Base-by-base conservation (phyloP, 176 grass and related monocot species). In the Raddia distichophylla region DNA sequence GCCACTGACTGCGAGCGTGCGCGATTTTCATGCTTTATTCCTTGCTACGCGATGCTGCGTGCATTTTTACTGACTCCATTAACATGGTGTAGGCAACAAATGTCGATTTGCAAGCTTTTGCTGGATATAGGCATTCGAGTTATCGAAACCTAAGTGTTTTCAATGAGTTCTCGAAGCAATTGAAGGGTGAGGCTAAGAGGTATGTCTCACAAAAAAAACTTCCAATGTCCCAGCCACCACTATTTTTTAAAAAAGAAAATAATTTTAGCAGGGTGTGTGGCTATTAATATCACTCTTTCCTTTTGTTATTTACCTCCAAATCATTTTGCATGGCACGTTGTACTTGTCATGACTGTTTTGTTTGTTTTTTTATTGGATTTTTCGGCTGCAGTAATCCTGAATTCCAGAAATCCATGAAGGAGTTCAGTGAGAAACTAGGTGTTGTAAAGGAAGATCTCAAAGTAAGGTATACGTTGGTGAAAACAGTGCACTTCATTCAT, bases 111-210 rank as follows among this genome's bases (percentile, higher is more conserved):
- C 85, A 75, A 85, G 35, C 86, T 42, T 20, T 10, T 66, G 70
- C 81, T 42, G 67, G 35, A 76, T 86, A 87, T 62, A 91, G 83
- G 34, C 69, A 87, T 83, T 83, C 86, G 76, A 93, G 64, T 81
- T 67, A 91, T 83, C 84, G 95, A 53, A 82, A 91, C 67, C 86
- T 94, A 67, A 94, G 92, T 93, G 84, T 98, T 77, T 98, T 98
- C 80, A 98, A 89, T n/a, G 95, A 98, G 74, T 98, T 98, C 70
- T 98, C 95, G 10, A 94, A 98, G 84, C 90, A 94, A 72, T 80
- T 98, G 55, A 98, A 98, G 86, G 92, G 95, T 63, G 95, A 98
- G 82, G 92, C 88, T 58, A 98, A 91, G 42, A 94, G 92, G 95
- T 89, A 76, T 59, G 61, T 10, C 51, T 78, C 73, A 84, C 45